phyloP scores from a whole-genome alignment of 2,329 filamentous ascomycete species.

The Venturia effusa region DNA sequence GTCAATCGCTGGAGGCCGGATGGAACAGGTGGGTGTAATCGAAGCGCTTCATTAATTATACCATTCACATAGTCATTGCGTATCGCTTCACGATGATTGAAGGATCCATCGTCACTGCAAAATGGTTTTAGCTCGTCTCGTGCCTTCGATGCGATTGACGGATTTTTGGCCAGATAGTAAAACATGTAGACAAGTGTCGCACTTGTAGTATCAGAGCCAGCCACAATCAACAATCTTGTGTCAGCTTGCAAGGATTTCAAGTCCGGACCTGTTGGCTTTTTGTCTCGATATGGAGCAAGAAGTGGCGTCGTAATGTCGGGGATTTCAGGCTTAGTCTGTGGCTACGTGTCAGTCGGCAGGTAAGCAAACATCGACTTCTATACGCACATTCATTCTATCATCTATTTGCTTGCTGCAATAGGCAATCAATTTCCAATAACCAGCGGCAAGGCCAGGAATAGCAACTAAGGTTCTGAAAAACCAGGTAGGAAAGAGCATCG shows the following conservation, averaged over 20 bases:
- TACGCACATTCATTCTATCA: constrained; percentile 17
- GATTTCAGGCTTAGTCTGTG: background rate
- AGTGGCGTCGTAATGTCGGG: constrained; percentile 17
- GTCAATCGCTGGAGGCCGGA: constrained; percentile 13
- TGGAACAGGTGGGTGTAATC: constrained; percentile 14
- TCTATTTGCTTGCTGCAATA: constrained; percentile 25
- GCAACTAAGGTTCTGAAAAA: constrained; percentile 21
- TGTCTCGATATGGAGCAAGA: constrained; percentile 33
- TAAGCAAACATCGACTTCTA: background rate
- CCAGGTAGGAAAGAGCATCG: constrained; percentile 22
- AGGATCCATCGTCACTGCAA: background rate
- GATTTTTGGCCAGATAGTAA: constrained; percentile 8
- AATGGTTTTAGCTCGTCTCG: background rate
- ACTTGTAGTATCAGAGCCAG: constrained; percentile 8
- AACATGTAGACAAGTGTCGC: constrained; percentile 8
- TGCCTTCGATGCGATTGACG: background rate
- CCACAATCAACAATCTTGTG: constrained; percentile 4
- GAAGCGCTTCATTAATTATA: constrained; percentile 15
- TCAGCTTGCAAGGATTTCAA: background rate
- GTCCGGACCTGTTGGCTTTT: background rate
- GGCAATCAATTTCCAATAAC: constrained; percentile 24
- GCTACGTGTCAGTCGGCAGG: background rate
- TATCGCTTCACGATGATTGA: constrained; percentile 19
- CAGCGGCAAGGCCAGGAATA: constrained; percentile 23
- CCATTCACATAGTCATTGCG: constrained; percentile 21